These are phyloP conservation scores for Canariomyces notabilis DNA, from an alignment of 2,329 filamentous ascomycete species.

Conservation along the genomic window DNA sequence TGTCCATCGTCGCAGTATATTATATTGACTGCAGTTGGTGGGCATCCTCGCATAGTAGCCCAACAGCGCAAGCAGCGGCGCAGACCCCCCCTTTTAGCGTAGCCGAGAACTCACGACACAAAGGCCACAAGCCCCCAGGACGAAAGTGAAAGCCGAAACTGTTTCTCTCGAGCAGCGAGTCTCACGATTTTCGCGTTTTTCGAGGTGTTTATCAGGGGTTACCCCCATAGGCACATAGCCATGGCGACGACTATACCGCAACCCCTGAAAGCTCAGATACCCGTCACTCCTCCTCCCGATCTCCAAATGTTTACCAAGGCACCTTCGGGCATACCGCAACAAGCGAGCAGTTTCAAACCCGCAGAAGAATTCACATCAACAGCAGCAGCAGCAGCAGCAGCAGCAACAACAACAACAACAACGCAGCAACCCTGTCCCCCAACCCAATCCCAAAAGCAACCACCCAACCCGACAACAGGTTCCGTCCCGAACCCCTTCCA, in stretches of 20 bases:
- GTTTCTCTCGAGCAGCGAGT: background rate
- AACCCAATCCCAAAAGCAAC: conserved; percentile 6
- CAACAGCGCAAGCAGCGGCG: too few species aligned
- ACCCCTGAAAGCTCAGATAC: conserved; percentile 31
- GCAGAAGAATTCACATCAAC: background rate
- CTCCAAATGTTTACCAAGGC: conserved; percentile 31
- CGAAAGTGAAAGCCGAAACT: too few species aligned
- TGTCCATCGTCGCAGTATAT: background rate
- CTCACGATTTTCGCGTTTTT: too few species aligned
- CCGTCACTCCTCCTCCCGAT: conserved; percentile 38
- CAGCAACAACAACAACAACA: background rate
- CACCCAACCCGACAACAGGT: conserved; percentile 7
- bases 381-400: too few species aligned
- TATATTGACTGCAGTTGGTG: background rate
- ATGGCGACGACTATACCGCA: conserved; percentile 28
- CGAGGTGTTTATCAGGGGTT: background rate
- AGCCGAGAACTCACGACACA: too few species aligned
- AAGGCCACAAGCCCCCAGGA: too few species aligned
- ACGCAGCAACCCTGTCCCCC: background rate
- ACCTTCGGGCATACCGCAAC: conserved; percentile 18
- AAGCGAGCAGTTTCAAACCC: background rate
- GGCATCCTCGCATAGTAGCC: too few species aligned
- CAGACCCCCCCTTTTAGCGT: background rate
- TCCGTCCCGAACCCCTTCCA: too few species aligned
- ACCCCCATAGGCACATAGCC: background rate